Base-by-base conservation (phyloP, 257 asterid species). In the Osmanthus fragrans region DNA sequence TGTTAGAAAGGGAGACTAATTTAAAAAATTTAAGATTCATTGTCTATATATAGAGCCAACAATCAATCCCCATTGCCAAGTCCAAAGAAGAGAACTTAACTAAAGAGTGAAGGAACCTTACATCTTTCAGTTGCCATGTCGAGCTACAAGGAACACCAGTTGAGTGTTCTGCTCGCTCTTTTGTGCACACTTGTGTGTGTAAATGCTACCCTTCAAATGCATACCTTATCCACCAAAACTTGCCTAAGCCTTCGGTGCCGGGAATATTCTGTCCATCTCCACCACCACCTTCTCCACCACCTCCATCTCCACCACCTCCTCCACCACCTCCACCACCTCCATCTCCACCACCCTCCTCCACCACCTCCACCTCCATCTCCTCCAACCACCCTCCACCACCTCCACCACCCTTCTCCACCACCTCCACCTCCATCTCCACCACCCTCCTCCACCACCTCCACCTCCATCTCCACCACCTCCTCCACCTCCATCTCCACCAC, bases 211-310 rank as follows among this genome's bases (percentile, higher is more conserved):
- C 2, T 4, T 51, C 0, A 42, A 42, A 47, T 47, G 21, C n/a
- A 15, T 47, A 12, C 18, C 7, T 13, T 13, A 0, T 2, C 56
- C 56, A 47, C n/a, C 56, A 47, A 47, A 13, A 1, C 3, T 1
- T 15, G 0, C 60, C 8, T 16, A 13, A 7, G 6, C 23, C 7
- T 3, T 1, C 7, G 18, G 3, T 18, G 0, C 0, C 9, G 0
- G 6, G 12, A 21, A 64, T 0, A 1, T 29, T 7, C 15, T 21
- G 34, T 29, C 34, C 33, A 23, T 25, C 70, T 3, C 1, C 34
- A 2, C 68, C 68, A 10, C 33, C 30, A 21, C 68, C 32, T 0
- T 33, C 69, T 1, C 69, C 68, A 1, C 68, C 68, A 21, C 32
- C 69, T 21, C 69, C 30, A 5, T 33, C 69, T 1, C 33, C 69